Evolutionary conservation across 495 filamentous ascomycete species (phyloP).

Genomic region (Neurospora intermedia): DNA sequence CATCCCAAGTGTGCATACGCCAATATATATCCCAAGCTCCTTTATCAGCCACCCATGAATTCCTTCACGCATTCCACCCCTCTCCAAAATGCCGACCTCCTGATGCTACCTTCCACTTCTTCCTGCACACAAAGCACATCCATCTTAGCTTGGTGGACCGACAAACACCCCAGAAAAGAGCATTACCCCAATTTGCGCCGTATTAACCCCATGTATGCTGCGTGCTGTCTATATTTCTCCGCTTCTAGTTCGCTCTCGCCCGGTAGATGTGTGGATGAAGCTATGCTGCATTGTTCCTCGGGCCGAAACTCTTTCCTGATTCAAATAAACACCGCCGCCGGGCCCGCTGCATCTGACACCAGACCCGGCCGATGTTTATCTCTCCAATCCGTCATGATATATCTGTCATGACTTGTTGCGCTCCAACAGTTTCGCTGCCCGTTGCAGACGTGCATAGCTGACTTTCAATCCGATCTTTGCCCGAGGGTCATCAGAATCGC

Average conservation of each 20-base stretch:
- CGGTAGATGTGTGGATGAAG: not conserved
- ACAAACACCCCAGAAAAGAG: not conserved
- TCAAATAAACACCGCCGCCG: not conserved
- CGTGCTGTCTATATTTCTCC: not conserved
- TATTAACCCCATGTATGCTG: not conserved
- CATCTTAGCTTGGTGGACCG: not conserved
- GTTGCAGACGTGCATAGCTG: conserved; percentile 12
- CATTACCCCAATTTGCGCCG: not conserved
- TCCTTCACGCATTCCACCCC: not conserved
- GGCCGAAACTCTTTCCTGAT: not conserved
- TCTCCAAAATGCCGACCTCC: not conserved
- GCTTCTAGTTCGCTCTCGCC: not conserved
- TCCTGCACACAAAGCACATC: not conserved
- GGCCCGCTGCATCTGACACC: not conserved
- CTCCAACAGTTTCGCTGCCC: conserved; percentile 16
- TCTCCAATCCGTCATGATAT: not conserved
- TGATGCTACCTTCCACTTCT: not conserved
- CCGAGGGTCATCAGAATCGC: conserved; percentile 7
- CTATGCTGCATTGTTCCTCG: not conserved
- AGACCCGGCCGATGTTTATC: not conserved
- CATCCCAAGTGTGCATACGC: not conserved
- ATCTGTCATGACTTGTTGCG: not conserved
- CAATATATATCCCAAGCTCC: not conserved
- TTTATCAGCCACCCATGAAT: not conserved
- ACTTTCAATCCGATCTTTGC: conserved; percentile 1